Base-by-base conservation (phyloP, 352 stramenopile genomes). In the Phytophthora chlamydospora region DNA sequence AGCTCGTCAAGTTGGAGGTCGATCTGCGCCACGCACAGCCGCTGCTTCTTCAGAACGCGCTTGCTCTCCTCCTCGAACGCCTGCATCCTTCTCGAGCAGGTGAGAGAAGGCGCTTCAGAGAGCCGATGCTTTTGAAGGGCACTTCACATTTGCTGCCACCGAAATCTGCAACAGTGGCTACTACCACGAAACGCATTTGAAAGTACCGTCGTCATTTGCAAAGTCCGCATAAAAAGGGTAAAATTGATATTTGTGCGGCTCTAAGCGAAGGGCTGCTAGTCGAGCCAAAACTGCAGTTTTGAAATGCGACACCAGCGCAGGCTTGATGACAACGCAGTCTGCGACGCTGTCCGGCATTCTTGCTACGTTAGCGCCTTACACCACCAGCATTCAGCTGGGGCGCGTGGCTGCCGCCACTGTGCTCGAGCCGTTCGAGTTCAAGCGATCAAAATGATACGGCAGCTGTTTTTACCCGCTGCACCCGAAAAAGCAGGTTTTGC, bases 11-110 rank as follows among this genome's bases (percentile, higher is more conserved):
- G 58, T 16, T 92, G 79, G 32, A 61, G 68, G 58, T 90, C 71
- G 55, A 92, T 85, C 56, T 85, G 69, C 44, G 69, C 75, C 27
- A 70, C 79, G 44, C 79, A 82, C 27, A 87, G 46, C 13, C 81
- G 77, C 68, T 92, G 83, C 44, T 85, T 87, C 71, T 92, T 92
- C 53, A 90, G 59, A 71, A 85, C 80, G 51, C 77, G 75, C 49
- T 76, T 69, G 24, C 65, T 79, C 47, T 89, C 83, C 35, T 90
- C 81, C 29, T 78, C 74, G 24, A 91, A 60, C 21, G 68, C 69
- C 68, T 89, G 74, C 82, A 91, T 90, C 4, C 17, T 33, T 12
- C 16, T 51, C 42, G n/a, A n/a, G n/a, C n/a, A n/a, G n/a, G n/a
- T n/a, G n/a, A n/a, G n/a, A n/a, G n/a, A n/a, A n/a, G n/a, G n/a